Evolutionary conservation across 208 protist genomes (phyloP).

Genomic region (Acanthamoeba quina): DNA sequence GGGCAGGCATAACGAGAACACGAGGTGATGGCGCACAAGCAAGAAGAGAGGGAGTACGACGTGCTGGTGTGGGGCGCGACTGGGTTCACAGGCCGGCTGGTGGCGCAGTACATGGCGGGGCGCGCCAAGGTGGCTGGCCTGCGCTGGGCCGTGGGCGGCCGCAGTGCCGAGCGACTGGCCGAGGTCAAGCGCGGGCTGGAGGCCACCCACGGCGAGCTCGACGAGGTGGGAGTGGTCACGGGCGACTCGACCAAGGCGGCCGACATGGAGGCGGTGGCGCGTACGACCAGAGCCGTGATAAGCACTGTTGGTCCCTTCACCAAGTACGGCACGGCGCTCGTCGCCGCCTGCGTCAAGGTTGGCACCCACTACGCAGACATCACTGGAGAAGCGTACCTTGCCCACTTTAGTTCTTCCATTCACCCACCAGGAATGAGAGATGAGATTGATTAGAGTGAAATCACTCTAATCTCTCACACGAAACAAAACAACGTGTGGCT

Average conservation of each 20-base stretch:
- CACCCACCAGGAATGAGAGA: too few relatives aligned
- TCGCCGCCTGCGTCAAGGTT: constrained; percentile 77
- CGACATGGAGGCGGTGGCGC: constrained; percentile 54
- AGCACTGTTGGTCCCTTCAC: constrained; percentile 79
- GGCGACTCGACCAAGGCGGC: constrained; percentile 17
- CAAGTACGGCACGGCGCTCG: constrained; percentile 76
- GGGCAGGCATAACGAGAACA: too few relatives aligned
- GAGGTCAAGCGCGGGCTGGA: constrained; percentile 10
- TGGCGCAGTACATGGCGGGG: constrained; percentile 80
- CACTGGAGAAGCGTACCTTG: constrained; percentile 80
- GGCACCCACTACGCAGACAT: constrained; percentile 86
- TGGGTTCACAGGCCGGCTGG: constrained; percentile 86
- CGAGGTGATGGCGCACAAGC: neutral
- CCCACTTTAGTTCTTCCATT: neutral
- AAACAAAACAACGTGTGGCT: neutral
- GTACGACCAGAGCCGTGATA: constrained; percentile 3
- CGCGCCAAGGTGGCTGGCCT: constrained; percentile 59
- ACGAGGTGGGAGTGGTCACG: constrained; percentile 13
- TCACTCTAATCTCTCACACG: neutral
- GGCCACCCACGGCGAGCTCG: neutral
- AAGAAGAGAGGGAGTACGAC: constrained; percentile 75
- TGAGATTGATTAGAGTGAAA: neutral
- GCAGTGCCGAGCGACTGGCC: constrained; percentile 27
- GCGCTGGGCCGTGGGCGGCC: constrained; percentile 86
- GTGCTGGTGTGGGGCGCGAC: constrained; percentile 84